These are phyloP conservation scores for Sphagnum tenellum DNA, from an alignment of 225 moss, liverwort and hornwort genomes.

Conservation along the genomic window DNA sequence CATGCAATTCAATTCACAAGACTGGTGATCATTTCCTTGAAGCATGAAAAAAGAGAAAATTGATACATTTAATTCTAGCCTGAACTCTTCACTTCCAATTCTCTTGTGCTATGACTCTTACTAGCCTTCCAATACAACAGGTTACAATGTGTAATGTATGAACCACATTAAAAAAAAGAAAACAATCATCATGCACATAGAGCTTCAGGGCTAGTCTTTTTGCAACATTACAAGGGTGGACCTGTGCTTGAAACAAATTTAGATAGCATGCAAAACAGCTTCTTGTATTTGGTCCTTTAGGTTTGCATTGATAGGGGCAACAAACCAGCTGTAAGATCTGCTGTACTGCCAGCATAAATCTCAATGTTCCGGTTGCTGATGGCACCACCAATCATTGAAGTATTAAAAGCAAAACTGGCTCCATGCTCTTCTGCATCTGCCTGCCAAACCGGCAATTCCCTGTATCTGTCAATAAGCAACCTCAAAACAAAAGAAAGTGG, in stretches of 20 bases:
- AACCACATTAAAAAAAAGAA: background rate
- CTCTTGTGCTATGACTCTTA: too few species aligned
- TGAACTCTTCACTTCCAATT: too few species aligned
- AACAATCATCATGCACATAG: too few species aligned
- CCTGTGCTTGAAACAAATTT: conserved; percentile 23
- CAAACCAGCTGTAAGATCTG: conserved; percentile 15
- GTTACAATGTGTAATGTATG: background rate
- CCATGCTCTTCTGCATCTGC: conserved; percentile 88
- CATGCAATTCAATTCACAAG: too few species aligned
- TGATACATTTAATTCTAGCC: too few species aligned
- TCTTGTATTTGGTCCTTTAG: background rate
- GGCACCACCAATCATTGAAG: conserved; percentile 48
- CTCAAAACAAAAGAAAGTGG: too few species aligned
- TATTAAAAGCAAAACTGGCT: conserved; percentile 66
- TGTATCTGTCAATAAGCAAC: too few species aligned
- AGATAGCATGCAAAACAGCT: background rate
- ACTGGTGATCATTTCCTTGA: too few species aligned
- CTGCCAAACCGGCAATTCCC: conserved; percentile 21
- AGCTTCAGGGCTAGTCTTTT: background rate
- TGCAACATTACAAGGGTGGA: background rate
- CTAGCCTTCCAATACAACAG: too few species aligned
- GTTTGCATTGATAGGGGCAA: background rate
- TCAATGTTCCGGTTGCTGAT: conserved; percentile 54
- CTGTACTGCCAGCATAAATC: conserved; percentile 50
- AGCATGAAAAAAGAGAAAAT: too few species aligned